phyloP scores from a whole-genome alignment of 352 stramenopile species.

The Thraustochytrium striatum region DNA sequence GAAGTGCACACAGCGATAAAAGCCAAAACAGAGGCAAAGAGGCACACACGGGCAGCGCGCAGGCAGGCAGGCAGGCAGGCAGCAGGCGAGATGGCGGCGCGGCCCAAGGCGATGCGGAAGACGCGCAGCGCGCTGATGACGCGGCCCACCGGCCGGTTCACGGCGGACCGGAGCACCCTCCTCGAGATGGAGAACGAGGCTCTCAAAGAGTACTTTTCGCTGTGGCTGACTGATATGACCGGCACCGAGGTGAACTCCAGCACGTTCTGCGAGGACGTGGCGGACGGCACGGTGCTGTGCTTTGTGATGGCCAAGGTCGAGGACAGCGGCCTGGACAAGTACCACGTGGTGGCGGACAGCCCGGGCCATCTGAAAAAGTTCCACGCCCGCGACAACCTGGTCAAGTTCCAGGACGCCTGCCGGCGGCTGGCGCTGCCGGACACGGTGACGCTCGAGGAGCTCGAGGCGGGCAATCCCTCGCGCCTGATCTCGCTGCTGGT shows the following conservation, averaged over 20 bases:
- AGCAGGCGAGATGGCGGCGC: not conserved
- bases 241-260: not conserved
- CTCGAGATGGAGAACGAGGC: constrained; percentile 6
- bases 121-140: not conserved
- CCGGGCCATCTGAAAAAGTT: constrained; percentile 1
- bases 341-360: not conserved
- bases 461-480: not conserved
- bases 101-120: not conserved
- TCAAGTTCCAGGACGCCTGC: constrained; percentile 46
- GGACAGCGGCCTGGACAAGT: constrained; percentile 26
- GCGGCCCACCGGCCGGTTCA: not conserved
- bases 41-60: no score
- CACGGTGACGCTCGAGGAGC: constrained; percentile 4
- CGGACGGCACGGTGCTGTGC: constrained; percentile 11
- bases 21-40: no score
- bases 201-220: constrained; percentile 21
- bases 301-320: not conserved
- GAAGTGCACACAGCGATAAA: no score
- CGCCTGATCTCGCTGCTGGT: constrained; percentile 13
- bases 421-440: constrained; percentile 26
- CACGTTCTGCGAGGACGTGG: not conserved
- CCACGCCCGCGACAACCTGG: constrained; percentile 40
- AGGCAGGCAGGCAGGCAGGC: no score
- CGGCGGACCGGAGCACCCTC: constrained; percentile 18
- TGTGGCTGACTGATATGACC: constrained; percentile 35